Evolutionary conservation across 225 moss, liverwort and hornwort genomes (phyloP), one percentile per base, ranked within the genome.

Genomic region (Polytrichum formosum): DNA sequence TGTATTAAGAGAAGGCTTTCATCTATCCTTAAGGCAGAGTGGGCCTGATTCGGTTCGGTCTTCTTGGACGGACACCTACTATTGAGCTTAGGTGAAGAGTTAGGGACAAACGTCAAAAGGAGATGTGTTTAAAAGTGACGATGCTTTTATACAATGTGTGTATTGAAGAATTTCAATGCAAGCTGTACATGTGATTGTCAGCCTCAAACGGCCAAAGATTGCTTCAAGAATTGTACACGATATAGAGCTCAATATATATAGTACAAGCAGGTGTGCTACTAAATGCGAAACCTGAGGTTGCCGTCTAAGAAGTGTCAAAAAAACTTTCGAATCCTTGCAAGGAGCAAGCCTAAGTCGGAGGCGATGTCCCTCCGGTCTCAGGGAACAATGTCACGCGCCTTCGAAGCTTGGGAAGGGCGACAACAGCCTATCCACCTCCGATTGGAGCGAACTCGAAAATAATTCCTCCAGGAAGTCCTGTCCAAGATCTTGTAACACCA

Each of bases 391-490:
- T 72, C 26, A 75, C 26, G 56, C 74, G 71, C 66, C 76, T 19
- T 87, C 83, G 58, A 80, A 83, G 73, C 10, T 72, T 18, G 67
- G 58, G 56, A 74, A 21, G 13, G 80, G 80, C 62, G 80, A 86
- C 21, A 61, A 21, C 5, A 73, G 68, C 5, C 65, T 65, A 53
- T 26, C 54, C 53, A 78, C 78, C 67, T 69, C 20, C 54, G 76
- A 80, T 6, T 79, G 72, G 21, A 70, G 70, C 33, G 80, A 87
- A 18, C 65, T 80, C 9, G 76, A 81, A 10, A 87, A 54, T 10
- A 87, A 69, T 66, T 87, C 76, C 72, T 87, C 86, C 63, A 87
- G 56, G 55, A 53, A 78, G 2, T 87, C 86, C 37, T 53, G 26
- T 9, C 83, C 83, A 1, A 87, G 78, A 54, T 87, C 86, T 53